A percentile compares a stretch with the other conserved stretches of the same genome.
These are phyloP conservation scores for Cocos nucifera DNA, from an alignment of 176 grass and related monocot genomes.

Conservation along the genomic window DNA sequence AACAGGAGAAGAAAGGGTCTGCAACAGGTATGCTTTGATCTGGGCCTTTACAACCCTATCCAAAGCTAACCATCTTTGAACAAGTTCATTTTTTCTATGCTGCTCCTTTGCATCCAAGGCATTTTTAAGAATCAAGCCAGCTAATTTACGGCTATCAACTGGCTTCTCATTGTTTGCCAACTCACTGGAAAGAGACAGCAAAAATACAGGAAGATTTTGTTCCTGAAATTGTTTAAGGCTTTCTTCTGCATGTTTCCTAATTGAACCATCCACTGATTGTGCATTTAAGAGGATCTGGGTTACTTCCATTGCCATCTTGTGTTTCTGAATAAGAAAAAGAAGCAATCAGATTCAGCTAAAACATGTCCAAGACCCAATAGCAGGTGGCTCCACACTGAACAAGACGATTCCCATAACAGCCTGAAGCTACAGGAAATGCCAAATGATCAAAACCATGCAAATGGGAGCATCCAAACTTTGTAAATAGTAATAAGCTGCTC, in stretches of 20 bases:
- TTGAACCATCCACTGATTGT: slow-evolving; percentile 1
- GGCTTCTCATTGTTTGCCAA: slow-evolving; percentile 14
- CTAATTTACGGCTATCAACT: slow-evolving; percentile 15
- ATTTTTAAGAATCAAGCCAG: slow-evolving; percentile 16
- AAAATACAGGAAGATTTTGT: slow-evolving; percentile 4
- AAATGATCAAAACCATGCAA: too few relatives aligned
- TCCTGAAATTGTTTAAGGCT: slow-evolving; percentile 16
- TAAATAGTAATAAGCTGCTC: too few relatives aligned
- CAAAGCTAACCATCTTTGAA: slow-evolving; percentile 10
- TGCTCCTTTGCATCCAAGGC: slow-evolving; percentile 13
- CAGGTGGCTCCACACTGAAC: too few relatives aligned
- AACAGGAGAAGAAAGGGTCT: slow-evolving; percentile 12
- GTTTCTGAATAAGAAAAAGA: too few relatives aligned
- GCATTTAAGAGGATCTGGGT: slow-evolving; percentile 16
- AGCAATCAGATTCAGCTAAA: too few relatives aligned
- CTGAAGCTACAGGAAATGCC: too few relatives aligned
- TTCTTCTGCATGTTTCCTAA: slow-evolving; percentile 17
- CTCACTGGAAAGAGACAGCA: slow-evolving; percentile 10
- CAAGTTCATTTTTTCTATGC: slow-evolving; percentile 10
- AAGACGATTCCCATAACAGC: too few relatives aligned
- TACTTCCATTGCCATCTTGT: slow-evolving; percentile 4
- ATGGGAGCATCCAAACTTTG: too few relatives aligned
- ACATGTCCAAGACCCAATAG: too few relatives aligned
- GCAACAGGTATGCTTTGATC: slow-evolving; percentile 9
- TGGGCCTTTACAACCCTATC: slow-evolving; percentile 4